Conservation (phyloP, 2,329 filamentous ascomycete genomes). For the Aureobasidium musti region DNA sequence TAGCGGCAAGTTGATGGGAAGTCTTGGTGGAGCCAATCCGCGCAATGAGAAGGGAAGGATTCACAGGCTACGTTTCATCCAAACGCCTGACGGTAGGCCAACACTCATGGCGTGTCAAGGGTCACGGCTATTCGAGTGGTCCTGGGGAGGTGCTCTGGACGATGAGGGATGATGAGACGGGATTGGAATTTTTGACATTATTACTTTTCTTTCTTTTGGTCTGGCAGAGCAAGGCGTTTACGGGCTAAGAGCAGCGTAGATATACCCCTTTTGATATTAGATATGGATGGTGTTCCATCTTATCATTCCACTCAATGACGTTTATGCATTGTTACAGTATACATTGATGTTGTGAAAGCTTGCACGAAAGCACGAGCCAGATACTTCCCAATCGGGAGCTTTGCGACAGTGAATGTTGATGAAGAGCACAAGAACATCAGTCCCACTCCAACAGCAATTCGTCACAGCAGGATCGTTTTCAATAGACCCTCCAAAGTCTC, state of each 20-base stretch:
- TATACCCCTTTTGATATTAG: background rate
- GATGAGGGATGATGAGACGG: slow-evolving; percentile 16
- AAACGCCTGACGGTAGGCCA: background rate
- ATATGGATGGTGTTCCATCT: background rate
- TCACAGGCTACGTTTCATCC: background rate
- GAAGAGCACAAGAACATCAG: background rate
- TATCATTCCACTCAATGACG: too few species aligned
- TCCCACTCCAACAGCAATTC: background rate
- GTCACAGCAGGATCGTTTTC: too few species aligned
- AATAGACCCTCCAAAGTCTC: background rate
- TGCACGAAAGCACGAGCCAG: background rate
- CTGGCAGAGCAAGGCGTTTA: background rate
- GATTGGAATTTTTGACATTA: background rate
- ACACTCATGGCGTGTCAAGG: slow-evolving; percentile 27
- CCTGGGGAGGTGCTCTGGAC: slow-evolving; percentile 25
- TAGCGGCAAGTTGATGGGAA: slow-evolving; percentile 20
- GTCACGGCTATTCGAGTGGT: slow-evolving; percentile 25
- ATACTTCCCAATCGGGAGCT: background rate
- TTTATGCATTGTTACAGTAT: too few species aligned
- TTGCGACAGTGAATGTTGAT: slow-evolving; percentile 8
- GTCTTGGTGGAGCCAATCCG: background rate
- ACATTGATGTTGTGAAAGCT: background rate
- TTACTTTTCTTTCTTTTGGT: background rate
- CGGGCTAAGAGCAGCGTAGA: background rate
- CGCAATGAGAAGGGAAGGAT: slow-evolving; percentile 13